Base-by-base conservation (phyloP, 306 rosid genomes). In the Glycine tomentella region DNA sequence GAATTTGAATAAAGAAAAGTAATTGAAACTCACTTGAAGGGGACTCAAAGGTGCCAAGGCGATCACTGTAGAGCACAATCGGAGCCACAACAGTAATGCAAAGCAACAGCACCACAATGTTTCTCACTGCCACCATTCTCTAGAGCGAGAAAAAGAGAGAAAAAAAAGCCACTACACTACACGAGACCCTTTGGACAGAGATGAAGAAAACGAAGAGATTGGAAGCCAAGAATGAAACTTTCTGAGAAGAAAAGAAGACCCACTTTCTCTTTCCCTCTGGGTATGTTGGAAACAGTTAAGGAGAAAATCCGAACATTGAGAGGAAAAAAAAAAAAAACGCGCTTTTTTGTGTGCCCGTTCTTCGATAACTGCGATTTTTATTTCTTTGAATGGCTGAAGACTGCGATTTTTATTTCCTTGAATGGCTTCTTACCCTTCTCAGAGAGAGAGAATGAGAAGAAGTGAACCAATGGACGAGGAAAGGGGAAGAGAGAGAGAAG, bases 11-110 rank as follows among this genome's bases (percentile, higher is more conserved):
- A 6, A 2, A 48, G n/a, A 33, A 56, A 74, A 50, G 9, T 9
- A 13, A 49, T 5, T 20, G 52, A 45, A 46, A 84, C 98, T 89
- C 80, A 96, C 99, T 65, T 33, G 97, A 84, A 2, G 90, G 82
- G 8, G 89, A 33, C 14, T 87, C 86, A 71, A 75, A 76, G 71
- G 93, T 84, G 75, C 91, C 86, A 61, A 96, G 90, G 56, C 94
- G 99, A 87, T 93, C 97, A 63, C 97, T 89, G 84, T 93, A 96
- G 34, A 93, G 90, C 48, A 88, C 71, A 88, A 96, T 89, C 38
- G 99, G 99, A 90, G 99, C 91, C 84, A 90, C 87, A 59, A 95
- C 98, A 64, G 99, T 93, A 1, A 90, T 51, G 50, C 85, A 87
- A 13, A 95, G 91, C 90, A 95, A 69, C 45, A 80, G 67, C 69